Evolutionary conservation across 352 stramenopile species (phyloP), one percentile per base, ranked within the genome.

Genomic region (Phytophthora meadii): DNA sequence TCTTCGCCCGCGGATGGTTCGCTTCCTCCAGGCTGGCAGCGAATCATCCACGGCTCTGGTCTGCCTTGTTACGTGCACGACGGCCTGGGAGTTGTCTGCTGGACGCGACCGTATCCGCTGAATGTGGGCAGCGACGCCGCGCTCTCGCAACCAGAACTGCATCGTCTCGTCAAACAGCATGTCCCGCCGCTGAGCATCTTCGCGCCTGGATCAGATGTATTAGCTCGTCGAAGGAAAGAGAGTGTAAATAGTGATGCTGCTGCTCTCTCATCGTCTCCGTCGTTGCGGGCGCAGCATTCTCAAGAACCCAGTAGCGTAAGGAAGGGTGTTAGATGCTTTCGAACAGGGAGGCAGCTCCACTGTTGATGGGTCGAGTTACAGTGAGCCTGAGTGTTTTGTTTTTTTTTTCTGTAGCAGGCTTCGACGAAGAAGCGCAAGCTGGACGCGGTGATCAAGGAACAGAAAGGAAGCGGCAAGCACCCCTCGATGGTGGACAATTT

Each of bases 161-260:
- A 82, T 44, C 56, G 61, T 1, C 59, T 86, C 14, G 79, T 77
- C 8, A 76, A 74, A 58, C 80, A 79, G 56, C 83, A 93, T 54
- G 77, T 92, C 36, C 87, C 85, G 6, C 82, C 84, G 15, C 57
- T 91, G 6, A 86, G 79, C 52, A 85, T 91, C 27, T 93, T 93
- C 42, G 57, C 66, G 24, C 30, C 68, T 34, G 37, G 68, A 4
- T 74, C 76, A 27, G 49, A 64, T 44, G 42, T 62, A 25, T 47
- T 40, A 19, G 25, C 17, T 8, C 30, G 24, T n/a, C 40, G 27
- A 48, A 34, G 46, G 7, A 68, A 56, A 45, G 44, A 40, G 22
- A 59, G 36, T 5, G 14, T 65, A 7, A 37, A 40, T 4, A 9
- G 57, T 47, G 17, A 12, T 10, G 19, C 19, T 6, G 17, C 10